A percentile compares a stretch with the other conserved stretches of the same genome.
phyloP scores from a whole-genome alignment of 345 rosid genomes.

The Gossypium turneri region DNA sequence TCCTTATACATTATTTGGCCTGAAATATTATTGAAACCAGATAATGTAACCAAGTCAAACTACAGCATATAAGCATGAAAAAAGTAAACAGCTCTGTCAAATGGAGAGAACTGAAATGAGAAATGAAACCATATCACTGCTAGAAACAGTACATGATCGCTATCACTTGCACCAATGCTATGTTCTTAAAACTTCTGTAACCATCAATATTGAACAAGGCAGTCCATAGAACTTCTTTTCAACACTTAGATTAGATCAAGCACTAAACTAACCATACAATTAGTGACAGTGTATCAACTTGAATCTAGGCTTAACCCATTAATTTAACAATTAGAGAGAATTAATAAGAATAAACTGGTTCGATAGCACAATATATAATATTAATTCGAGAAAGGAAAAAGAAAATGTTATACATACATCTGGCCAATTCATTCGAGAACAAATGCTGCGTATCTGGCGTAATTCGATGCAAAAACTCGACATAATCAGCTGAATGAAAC shows the following conservation, averaged over 20 bases:
- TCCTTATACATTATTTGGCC: too few relatives aligned
- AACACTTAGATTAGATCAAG: neutral
- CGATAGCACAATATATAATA: neutral
- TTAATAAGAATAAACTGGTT: neutral
- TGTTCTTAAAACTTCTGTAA: neutral
- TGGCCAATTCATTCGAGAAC: slow-evolving; percentile 54
- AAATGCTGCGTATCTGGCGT: slow-evolving; percentile 65
- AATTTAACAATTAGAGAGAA: neutral
- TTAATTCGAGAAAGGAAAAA: neutral
- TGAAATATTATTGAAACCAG: neutral
- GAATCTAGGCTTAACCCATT: neutral
- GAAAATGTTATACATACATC: slow-evolving; percentile 43
- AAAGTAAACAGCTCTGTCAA: neutral
- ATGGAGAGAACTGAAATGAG: neutral
- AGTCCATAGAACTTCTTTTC: neutral
- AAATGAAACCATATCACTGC: neutral
- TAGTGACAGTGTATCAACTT: neutral
- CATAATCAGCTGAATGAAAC: slow-evolving; percentile 92
- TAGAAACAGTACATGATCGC: neutral
- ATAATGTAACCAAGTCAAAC: neutral
- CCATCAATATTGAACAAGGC: neutral
- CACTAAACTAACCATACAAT: neutral
- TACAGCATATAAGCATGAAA: neutral
- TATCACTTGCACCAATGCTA: neutral
- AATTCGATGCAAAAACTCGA: slow-evolving; percentile 84